Conservation (phyloP, 2,329 filamentous ascomycete species). For the Aspergillus carbonarius region DNA sequence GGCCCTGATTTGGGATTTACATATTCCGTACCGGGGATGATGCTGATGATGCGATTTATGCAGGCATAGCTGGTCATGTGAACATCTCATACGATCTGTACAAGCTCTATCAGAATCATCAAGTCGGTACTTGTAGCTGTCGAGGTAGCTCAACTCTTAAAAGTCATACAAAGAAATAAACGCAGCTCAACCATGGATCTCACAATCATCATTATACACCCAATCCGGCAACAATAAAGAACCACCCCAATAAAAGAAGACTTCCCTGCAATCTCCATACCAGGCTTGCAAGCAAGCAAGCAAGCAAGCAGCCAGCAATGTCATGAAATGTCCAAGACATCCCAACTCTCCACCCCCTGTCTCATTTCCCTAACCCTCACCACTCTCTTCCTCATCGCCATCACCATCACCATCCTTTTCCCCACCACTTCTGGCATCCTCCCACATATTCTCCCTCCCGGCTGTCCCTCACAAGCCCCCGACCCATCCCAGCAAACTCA, state of each 20-base stretch:
- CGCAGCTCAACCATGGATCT: neutral
- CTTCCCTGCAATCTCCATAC: neutral
- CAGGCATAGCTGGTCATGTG: neutral
- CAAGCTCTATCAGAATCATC: neutral
- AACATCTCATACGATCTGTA: neutral
- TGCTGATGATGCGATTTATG: neutral
- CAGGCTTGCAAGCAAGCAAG: too few species aligned
- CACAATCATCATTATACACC: neutral
- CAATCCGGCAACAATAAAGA: neutral
- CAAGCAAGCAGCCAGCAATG: neutral
- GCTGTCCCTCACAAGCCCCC: neutral
- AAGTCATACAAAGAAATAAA: neutral
- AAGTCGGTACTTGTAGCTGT: too few species aligned
- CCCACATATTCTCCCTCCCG: neutral
- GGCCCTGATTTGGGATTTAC: too few species aligned
- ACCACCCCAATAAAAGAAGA: neutral
- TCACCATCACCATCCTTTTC: slow-evolving; percentile 9
- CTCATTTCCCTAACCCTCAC: slow-evolving; percentile 1
- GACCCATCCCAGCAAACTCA: neutral
- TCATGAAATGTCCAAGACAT: neutral
- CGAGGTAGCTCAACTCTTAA: too few species aligned
- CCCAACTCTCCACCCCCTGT: neutral
- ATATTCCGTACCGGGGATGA: neutral
- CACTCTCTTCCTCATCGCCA: slow-evolving; percentile 6
- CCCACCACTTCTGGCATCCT: slow-evolving; percentile 1